Evolutionary conservation across 768 basidiomycete genomes (phyloP).

Genomic region (Tylopilus subfusipes): DNA sequence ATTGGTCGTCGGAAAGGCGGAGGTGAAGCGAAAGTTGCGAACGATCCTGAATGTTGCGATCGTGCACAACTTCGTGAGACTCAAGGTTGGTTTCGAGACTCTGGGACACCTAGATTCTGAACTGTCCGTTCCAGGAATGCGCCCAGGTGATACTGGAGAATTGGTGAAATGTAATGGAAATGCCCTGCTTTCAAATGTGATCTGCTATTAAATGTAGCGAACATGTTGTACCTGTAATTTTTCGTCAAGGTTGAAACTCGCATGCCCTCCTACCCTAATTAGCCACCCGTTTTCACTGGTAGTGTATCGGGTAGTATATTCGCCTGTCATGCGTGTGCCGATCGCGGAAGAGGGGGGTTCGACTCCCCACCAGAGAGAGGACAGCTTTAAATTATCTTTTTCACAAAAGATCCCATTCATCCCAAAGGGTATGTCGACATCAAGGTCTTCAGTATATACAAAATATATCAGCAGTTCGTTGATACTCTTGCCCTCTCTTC

Average conservation of each 20-base stretch:
- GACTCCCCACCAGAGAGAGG: too few species aligned
- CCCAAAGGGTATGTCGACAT: too few species aligned
- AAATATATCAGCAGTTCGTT: too few species aligned
- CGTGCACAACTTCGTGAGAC: slow-evolving; percentile 61
- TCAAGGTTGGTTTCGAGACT: slow-evolving; percentile 50
- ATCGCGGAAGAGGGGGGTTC: too few species aligned
- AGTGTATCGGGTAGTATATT: too few species aligned
- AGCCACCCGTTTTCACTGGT: too few species aligned
- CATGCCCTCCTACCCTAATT: too few species aligned
- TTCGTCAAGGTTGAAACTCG: not conserved
- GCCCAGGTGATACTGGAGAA: slow-evolving; percentile 37
- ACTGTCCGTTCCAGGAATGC: slow-evolving; percentile 31
- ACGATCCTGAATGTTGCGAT: slow-evolving; percentile 83
- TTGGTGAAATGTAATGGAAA: slow-evolving; percentile 27
- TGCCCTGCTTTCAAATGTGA: not conserved
- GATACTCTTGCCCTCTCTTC: too few species aligned
- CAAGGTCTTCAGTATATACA: too few species aligned
- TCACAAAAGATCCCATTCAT: too few species aligned
- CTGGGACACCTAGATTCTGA: not conserved
- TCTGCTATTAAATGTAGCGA: not conserved
- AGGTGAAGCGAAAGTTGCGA: slow-evolving; percentile 65
- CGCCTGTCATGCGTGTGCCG: too few species aligned
- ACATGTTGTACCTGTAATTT: not conserved
- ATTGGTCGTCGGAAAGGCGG: slow-evolving; percentile 67
- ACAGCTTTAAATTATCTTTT: too few species aligned